These are phyloP conservation scores for Cercis canadensis DNA, from an alignment of 306 rosid species.

Conservation along the genomic window DNA sequence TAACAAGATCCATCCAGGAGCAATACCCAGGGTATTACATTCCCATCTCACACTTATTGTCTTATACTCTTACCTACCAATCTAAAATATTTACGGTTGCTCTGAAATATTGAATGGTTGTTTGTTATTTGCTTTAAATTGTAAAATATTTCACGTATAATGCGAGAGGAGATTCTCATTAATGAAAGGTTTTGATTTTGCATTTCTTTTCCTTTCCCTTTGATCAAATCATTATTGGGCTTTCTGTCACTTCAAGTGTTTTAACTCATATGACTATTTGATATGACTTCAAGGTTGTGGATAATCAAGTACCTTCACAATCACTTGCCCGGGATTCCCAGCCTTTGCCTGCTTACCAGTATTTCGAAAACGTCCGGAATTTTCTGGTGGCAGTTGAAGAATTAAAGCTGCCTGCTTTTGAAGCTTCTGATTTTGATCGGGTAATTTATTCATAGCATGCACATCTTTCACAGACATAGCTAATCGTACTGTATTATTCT, in stretches of 20 bases:
- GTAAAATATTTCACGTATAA: background rate
- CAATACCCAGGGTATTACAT: slow-evolving; percentile 76
- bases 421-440: slow-evolving; percentile 93
- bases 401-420: slow-evolving; percentile 84
- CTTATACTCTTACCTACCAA: background rate
- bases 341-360: slow-evolving; percentile 92
- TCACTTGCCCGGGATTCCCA: slow-evolving; percentile 67
- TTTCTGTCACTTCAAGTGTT: background rate
- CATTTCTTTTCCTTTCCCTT: background rate
- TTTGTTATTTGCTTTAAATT: background rate
- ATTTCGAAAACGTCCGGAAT: slow-evolving; percentile 91
- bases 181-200: slow-evolving; percentile 13
- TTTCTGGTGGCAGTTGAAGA: slow-evolving; percentile 75
- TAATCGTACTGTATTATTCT: slow-evolving; percentile 8
- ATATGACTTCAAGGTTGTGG: slow-evolving; percentile 74
- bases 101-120: slow-evolving; percentile 1
- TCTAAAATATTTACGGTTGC: background rate
- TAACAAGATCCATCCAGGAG: slow-evolving; percentile 91
- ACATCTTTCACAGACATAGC: background rate
- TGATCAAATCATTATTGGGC: background rate
- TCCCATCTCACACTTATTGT: background rate
- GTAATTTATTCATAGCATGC: slow-evolving; percentile 43
- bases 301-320: slow-evolving; percentile 61
- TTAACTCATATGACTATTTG: slow-evolving; percentile 1
- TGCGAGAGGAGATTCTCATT: background rate